These are phyloP conservation scores for Diaporthe nobilis DNA, from an alignment of 2,329 filamentous ascomycete species.

Conservation along the genomic window DNA sequence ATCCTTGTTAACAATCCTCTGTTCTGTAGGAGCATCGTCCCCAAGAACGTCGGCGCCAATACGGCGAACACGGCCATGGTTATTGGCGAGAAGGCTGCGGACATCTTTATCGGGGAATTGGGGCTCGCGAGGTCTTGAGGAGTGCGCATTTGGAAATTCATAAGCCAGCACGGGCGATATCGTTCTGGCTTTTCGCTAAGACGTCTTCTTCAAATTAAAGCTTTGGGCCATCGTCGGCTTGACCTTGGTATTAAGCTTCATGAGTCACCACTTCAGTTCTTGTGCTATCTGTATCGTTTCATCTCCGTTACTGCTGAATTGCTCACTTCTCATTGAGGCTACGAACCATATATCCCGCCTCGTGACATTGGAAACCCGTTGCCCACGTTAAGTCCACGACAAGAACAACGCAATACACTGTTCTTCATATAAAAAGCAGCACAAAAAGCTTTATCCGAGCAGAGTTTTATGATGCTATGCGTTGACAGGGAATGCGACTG, in stretches of 20 bases:
- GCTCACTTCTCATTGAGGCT: no score
- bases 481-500: neutral
- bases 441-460: neutral
- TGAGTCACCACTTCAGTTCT: neutral
- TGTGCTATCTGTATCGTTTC: no score
- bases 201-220: neutral
- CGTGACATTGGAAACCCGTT: neutral
- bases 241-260: no score
- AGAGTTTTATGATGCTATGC: neutral
- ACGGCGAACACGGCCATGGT: constrained; percentile 58
- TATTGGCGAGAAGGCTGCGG: constrained; percentile 59
- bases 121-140: neutral
- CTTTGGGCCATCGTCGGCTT: no score
- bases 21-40: constrained; percentile 48
- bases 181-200: neutral
- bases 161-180: neutral
- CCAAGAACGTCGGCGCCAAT: constrained; percentile 59
- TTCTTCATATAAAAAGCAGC: neutral
- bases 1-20: neutral
- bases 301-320: no score
- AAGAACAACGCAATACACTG: neutral
- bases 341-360: no score
- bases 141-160: neutral
- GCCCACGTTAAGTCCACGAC: neutral
- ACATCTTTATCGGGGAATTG: constrained; percentile 47